Percentiles rank a stretch among this genome's conserved stretches.
Conservation (phyloP, 345 rosid genomes). For the Hibiscus syriacus region DNA sequence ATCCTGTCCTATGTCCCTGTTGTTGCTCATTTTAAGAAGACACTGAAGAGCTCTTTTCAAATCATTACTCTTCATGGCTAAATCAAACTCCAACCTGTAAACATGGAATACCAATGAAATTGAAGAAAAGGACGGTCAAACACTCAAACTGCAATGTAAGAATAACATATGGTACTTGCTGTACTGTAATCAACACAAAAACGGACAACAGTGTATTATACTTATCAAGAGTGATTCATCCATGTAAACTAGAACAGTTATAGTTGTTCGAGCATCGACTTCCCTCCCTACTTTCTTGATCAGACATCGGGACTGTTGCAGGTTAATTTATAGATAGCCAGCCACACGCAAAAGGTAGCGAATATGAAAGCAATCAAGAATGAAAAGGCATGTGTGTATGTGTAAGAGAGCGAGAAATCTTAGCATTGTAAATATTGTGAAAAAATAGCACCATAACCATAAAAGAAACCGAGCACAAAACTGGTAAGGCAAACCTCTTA, state of each 20-base stretch:
- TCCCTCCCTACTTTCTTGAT: not conserved
- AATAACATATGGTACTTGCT: not conserved
- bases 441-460: not conserved
- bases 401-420: not conserved
- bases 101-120: conserved; percentile 3
- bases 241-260: not conserved
- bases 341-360: not conserved
- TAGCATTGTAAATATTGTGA: conserved; percentile 26
- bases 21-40: conserved; percentile 93
- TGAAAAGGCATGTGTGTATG: not conserved
- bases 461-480: not conserved
- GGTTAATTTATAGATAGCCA: not conserved
- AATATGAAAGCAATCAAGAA: not conserved
- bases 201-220: not conserved
- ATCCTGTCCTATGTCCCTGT: conserved; percentile 89
- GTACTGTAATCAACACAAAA: not conserved
- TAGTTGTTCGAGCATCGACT: not conserved
- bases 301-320: not conserved
- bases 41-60: conserved; percentile 97
- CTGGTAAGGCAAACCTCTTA: conserved; percentile 39
- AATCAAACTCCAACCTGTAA: conserved; percentile 87
- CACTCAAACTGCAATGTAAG: conserved; percentile 6
- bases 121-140: not conserved
- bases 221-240: not conserved
- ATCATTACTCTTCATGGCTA: conserved; percentile 97